Conservation (phyloP, 2,329 filamentous ascomycete genomes). For the Stemphylium beticola region DNA sequence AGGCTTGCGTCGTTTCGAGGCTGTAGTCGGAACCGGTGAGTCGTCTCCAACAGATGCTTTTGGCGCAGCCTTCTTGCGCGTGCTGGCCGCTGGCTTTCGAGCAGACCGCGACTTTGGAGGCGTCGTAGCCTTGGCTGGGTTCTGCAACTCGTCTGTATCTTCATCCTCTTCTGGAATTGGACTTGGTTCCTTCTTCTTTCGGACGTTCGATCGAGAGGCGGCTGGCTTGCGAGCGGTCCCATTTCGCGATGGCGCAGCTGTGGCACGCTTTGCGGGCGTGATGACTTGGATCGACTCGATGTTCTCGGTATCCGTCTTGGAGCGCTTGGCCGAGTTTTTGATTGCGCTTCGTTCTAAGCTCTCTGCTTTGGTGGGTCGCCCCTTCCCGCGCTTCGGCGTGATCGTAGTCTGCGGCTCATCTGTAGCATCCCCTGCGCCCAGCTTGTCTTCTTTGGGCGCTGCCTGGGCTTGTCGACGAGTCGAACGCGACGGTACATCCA, state of each 20-base stretch:
- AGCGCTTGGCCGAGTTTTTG: conserved; percentile 17
- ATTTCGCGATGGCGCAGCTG: conserved; percentile 13
- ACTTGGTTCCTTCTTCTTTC: conserved; percentile 18
- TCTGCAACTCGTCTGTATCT: conserved; percentile 8
- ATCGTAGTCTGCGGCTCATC: conserved; percentile 23
- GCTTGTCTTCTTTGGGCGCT: conserved; percentile 16
- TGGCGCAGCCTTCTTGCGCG: conserved; percentile 9
- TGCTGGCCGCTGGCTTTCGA: conserved; percentile 13
- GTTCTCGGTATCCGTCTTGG: conserved; percentile 7
- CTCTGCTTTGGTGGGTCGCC: conserved; percentile 22
- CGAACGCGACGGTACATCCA: conserved; percentile 14
- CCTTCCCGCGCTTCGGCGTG: conserved; percentile 28
- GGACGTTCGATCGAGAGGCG: conserved; percentile 12
- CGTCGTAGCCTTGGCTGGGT: conserved; percentile 1
- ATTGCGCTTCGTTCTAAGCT: conserved; percentile 22
- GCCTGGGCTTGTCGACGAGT: conserved; percentile 10
- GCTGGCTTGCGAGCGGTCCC: conserved; percentile 23
- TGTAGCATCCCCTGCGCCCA: conserved; percentile 4
- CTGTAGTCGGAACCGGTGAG: conserved; percentile 17
- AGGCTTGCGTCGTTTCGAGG: conserved; percentile 24
- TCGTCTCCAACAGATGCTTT: conserved; percentile 14
- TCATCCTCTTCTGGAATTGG: conserved; percentile 14
- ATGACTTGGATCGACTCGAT: conserved; percentile 13
- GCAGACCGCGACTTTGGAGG: conserved; percentile 15
- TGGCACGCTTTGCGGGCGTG: conserved; percentile 23